Percentiles rank a stretch among this genome's conserved stretches.
Conservation (phyloP, 768 basidiomycete species). For the Harrya chromipes region DNA sequence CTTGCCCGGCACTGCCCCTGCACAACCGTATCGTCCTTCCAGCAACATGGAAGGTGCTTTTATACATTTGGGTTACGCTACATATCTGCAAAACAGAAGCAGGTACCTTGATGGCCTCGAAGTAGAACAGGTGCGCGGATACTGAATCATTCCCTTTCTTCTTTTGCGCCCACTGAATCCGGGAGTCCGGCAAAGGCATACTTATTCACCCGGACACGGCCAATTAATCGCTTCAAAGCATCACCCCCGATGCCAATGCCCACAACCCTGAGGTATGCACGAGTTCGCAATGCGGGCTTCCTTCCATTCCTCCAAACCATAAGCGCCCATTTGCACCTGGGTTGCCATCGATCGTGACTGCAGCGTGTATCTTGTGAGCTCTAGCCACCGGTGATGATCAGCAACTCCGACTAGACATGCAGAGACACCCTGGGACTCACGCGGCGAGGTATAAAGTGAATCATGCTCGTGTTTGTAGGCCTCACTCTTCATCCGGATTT, state of each 20-base stretch:
- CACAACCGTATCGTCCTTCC: too few relatives aligned
- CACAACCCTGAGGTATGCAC: background rate
- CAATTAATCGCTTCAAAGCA: too few relatives aligned
- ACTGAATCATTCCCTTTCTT: background rate
- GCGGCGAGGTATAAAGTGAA: conserved; percentile 16
- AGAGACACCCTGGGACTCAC: background rate
- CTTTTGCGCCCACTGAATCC: background rate
- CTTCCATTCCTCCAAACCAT: conserved; percentile 10
- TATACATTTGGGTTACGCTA: too few relatives aligned
- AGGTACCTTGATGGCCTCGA: conserved; percentile 11
- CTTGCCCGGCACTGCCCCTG: too few relatives aligned
- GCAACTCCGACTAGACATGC: conserved; percentile 3
- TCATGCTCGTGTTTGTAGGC: background rate
- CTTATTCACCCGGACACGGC: too few relatives aligned
- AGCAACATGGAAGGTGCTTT: too few relatives aligned
- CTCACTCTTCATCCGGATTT: background rate
- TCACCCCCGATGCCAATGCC: too few relatives aligned
- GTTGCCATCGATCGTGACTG: conserved; percentile 7
- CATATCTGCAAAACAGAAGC: background rate
- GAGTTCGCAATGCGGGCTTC: conserved; percentile 1
- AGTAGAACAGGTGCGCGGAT: conserved; percentile 3
- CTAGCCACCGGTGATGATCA: conserved; percentile 3
- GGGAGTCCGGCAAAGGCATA: background rate
- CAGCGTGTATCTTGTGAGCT: conserved; percentile 15
- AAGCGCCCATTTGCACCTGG: background rate